Evolutionary conservation across 2,329 filamentous ascomycete genomes (phyloP), one percentile per base, ranked within the genome.

Genomic region (Xylaria sp.): DNA sequence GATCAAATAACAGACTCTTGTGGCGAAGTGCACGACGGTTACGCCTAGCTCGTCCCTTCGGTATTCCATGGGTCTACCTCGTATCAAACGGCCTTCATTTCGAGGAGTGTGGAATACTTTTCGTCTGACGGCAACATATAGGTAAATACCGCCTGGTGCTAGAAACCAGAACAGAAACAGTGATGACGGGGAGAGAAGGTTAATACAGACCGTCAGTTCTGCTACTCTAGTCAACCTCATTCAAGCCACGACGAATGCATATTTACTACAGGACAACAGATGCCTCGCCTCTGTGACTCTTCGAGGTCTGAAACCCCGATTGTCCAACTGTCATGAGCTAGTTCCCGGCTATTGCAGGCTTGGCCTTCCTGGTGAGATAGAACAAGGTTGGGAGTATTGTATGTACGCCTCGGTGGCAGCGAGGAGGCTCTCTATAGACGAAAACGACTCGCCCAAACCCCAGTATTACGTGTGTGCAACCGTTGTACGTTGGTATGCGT

Each of bases 351-450:
- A n/a, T 55, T 31, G 28, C 19, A n/a, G 28, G 19, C 7, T 28
- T 17, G 51, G 25, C 15, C 11, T 25, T 11, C 17, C 15, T 17
- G 23, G 23, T 17, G 25, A 53, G 33, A 19, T 33, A 25, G 54
- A 31, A 42, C 2, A 31, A 17, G 31, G 35, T 9, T n/a, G n/a
- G n/a, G 42, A 40, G 12, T 28, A 28, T 49, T 54, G 23, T 40
- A 60, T 51, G 52, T 51, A 60, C 51, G 45, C 52, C 57, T 52
- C 40, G 42, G 31, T 40, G 25, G 23, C 28, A 33, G 15, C n/a
- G 38, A 15, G n/a, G 25, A 14, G 12, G 33, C 23, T 42, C 21
- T 40, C 28, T 5, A 59, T 62, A 62, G 60, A 58, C 42, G 33
- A 59, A 54, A 59, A 53, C 38, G 49, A 11, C 49, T 50, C 12